Evolutionary conservation across 306 rosid genomes (phyloP).

Genomic region (Quercus parvula): DNA sequence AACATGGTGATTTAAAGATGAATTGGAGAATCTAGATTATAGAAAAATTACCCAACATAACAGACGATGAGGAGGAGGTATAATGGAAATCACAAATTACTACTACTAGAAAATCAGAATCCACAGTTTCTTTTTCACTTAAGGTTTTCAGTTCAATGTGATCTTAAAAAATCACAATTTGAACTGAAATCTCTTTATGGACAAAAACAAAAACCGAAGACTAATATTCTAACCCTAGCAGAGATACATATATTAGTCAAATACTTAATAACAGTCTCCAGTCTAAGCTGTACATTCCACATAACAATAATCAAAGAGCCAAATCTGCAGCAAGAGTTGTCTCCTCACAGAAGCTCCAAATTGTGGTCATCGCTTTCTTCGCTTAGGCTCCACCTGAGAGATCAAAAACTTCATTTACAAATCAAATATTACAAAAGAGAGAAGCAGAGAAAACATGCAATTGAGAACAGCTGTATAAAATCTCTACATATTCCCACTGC

Average conservation of each 20-base stretch:
- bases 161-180: slow-evolving; percentile 21
- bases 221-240: slow-evolving; percentile 23
- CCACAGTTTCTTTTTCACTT: slow-evolving; percentile 10
- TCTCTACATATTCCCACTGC: background rate
- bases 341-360: slow-evolving; percentile 4
- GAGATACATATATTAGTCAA: slow-evolving; percentile 41
- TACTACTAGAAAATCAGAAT: background rate
- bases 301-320: slow-evolving; percentile 25
- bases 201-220: slow-evolving; percentile 12
- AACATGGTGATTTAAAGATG: background rate
- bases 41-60: background rate
- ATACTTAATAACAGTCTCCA: slow-evolving; percentile 29
- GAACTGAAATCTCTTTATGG: slow-evolving; percentile 17
- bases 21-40: background rate
- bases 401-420: background rate
- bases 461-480: background rate
- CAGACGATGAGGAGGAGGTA: background rate
- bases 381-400: slow-evolving; percentile 69
- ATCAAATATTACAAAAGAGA: background rate
- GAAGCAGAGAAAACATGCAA: background rate
- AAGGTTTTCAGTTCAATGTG: background rate
- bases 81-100: background rate
- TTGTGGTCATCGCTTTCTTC: slow-evolving; percentile 56
- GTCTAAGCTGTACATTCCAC: slow-evolving; percentile 45
- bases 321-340: slow-evolving; percentile 8